Evolutionary conservation across 148 eudicot species (phyloP), one percentile per base, ranked within the genome.

Genomic region (Camellia sinensis): DNA sequence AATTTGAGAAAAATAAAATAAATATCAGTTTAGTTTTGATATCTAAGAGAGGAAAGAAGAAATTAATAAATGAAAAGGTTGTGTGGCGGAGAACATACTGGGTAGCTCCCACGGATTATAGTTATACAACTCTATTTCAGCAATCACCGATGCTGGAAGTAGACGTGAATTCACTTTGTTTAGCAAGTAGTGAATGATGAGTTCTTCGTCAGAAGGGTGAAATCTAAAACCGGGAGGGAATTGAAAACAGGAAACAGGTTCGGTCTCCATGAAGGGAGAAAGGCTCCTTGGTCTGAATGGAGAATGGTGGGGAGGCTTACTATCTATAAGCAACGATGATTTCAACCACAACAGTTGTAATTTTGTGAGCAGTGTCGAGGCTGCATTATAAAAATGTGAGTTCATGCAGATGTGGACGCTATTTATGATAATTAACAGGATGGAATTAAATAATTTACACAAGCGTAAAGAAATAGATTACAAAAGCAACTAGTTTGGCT

Each of bases 121-220:
- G 18, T 69, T 81, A 22, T 81, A 84, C 11, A 84, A 79, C 71
- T 84, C 84, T 3, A 84, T 69, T 62, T 84, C 87, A 52, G 81
- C 75, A 4, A 84, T 79, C 3, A 84, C 70, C 21, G 56, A 21
- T 8, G 84, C 77, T 41, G 84, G 84, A 43, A 81, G 43, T 3
- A 79, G 79, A 62, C 71, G 78, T 4, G 76, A 79, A 8, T 78
- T 74, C 21, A 84, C 76, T 63, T 81, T 81, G 71, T 79, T 84
- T 14, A 66, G 72, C 17, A 84, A 65, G 79, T 84, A 84, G n/a
- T 66, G 66, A 43, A 74, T 45, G 73, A 84, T 84, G 18, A 84
- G 87, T 63, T 84, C 87, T 74, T 84, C 87, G 64, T 84, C 87
- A 37, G 84, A 67, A 1, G 87, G 87, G 37, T 84, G 82, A 15